These are phyloP conservation scores for Stagonosporopsis tanaceti DNA, from an alignment of 2,329 filamentous ascomycete species.

Conservation along the genomic window DNA sequence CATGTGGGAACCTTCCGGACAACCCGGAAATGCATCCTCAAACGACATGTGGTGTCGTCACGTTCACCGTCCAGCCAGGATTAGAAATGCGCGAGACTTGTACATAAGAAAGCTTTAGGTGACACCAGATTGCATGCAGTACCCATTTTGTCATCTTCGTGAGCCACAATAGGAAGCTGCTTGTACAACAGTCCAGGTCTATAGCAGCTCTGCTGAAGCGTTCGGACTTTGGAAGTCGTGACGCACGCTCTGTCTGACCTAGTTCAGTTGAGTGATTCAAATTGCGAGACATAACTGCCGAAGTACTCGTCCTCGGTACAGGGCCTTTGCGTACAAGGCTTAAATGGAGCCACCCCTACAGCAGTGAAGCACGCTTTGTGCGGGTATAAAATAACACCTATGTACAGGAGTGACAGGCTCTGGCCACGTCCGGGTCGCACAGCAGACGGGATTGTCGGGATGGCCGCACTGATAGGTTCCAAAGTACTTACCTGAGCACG, in stretches of 20 bases:
- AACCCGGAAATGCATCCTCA: not conserved
- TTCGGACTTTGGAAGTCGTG: not conserved
- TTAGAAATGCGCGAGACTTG: not conserved
- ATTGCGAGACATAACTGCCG: no score
- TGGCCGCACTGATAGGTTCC: no score
- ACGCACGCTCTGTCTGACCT: not conserved
- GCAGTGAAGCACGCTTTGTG: not conserved
- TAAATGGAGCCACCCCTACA: not conserved
- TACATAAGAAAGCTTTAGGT: not conserved
- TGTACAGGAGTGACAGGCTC: no score
- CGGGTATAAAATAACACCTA: no score
- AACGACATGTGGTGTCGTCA: slow-evolving; percentile 2
- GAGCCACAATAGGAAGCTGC: not conserved
- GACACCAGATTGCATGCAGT: slow-evolving; percentile 3
- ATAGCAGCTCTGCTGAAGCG: not conserved
- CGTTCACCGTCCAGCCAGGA: not conserved
- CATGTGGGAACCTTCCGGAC: not conserved
- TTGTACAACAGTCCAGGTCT: not conserved
- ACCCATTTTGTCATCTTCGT: not conserved
- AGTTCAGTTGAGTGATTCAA: not conserved
- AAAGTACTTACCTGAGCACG: no score
- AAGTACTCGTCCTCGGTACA: no score
- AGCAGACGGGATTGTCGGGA: no score
- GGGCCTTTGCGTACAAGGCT: no score
- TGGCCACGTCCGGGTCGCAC: no score